Evolutionary conservation across 2,329 filamentous ascomycete genomes (phyloP).

Genomic region (Macroventuria anomochaeta): DNA sequence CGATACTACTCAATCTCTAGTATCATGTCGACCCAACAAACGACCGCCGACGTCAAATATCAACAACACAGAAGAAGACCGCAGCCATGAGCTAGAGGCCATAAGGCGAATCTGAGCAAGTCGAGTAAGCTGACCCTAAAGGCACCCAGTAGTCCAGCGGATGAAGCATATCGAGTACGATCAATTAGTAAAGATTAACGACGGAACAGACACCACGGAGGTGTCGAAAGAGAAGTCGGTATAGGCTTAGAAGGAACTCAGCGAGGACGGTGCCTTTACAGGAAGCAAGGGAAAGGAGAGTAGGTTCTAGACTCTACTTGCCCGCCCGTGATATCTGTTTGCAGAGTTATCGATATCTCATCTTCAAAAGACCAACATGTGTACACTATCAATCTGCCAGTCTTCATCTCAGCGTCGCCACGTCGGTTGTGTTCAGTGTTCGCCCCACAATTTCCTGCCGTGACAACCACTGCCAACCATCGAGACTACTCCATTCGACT

Average conservation of each 20-base stretch:
- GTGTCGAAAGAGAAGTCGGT: constrained; percentile 7
- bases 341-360: too few species aligned
- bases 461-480: not conserved
- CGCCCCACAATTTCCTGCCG: constrained; percentile 1
- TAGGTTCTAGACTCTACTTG: not conserved
- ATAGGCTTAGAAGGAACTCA: not conserved
- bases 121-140: constrained; percentile 47
- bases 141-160: not conserved
- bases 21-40: constrained; percentile 19
- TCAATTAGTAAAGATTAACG: too few species aligned
- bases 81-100: constrained; percentile 40
- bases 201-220: constrained; percentile 20
- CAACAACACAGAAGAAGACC: constrained; percentile 32
- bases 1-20: constrained; percentile 1
- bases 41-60: constrained; percentile 30
- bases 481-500: not conserved
- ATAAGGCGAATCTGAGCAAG: constrained; percentile 58
- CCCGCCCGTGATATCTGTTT: too few species aligned
- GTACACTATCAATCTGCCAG: not conserved
- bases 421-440: too few species aligned
- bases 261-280: constrained; percentile 2
- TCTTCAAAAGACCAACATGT: not conserved
- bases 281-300: constrained; percentile 6
- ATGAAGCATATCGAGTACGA: too few species aligned
- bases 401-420: too few species aligned